Base-by-base conservation (phyloP, 257 asterid species). In the Marsdenia floribunda region DNA sequence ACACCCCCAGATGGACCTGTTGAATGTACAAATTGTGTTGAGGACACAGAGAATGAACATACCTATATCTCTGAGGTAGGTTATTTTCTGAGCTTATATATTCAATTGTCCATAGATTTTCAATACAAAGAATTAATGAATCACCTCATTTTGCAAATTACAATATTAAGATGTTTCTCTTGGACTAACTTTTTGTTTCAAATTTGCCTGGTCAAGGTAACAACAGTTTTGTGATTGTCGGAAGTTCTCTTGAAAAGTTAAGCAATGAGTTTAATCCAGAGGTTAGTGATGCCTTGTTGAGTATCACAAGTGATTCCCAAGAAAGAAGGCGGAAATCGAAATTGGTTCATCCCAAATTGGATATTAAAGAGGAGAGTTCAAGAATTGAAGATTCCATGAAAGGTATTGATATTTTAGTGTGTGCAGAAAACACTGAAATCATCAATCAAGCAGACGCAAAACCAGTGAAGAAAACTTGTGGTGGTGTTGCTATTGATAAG, bases 181-280 rank as follows among this genome's bases (percentile, higher is more conserved):
- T 60, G 42, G 35, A 40, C 53, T 61, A 37, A 29, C 38, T 74
- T 29, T 69, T 68, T 61, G 15, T 75, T 55, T 74, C 74, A 70
- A 57, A 64, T 42, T 76, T 73, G 80, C 85, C 88, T 96, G 71
- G 60, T 50, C 59, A 55, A 24, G 71, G 54, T 70, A 74, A 71
- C 49, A 66, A 82, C 42, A 79, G 76, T 64, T 46, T 9, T 35
- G 75, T 73, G 54, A 2, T 24, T 38, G 67, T 63, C 10, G 22
- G 71, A 65, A 77, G 72, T 59, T 14, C 68, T 65, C 72, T 71
- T 18, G 61, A 14, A 4, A 70, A 78, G 46, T 63, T 68, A 72
- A 79, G 71, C 42, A 19, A 47, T 61, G 77, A 38, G 44, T 75
- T 72, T 24, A 22, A 52, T 13, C 57, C 77, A 46, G 76, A 73